Evolutionary conservation across 768 basidiomycete species (phyloP).

Genomic region (Collybiopsis luxurians): DNA sequence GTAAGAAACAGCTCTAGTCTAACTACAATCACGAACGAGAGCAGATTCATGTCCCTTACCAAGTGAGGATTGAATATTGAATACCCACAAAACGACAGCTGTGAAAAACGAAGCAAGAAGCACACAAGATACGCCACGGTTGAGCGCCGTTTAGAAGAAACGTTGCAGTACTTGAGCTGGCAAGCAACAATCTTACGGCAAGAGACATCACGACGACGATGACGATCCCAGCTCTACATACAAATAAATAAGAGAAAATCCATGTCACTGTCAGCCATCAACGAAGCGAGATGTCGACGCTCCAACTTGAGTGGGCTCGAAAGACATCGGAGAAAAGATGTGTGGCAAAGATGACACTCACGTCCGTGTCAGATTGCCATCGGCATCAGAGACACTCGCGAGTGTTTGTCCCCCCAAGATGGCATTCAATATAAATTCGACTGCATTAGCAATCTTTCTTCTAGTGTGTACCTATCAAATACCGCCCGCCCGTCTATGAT

Average conservation of each 20-base stretch:
- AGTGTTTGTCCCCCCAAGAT: slow-evolving; percentile 66
- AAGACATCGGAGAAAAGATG: no score
- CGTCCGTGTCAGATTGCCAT: slow-evolving; percentile 42
- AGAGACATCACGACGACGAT: slow-evolving; percentile 71
- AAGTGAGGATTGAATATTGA: slow-evolving; percentile 43
- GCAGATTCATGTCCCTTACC: slow-evolving; percentile 23
- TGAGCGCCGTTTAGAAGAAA: slow-evolving; percentile 7
- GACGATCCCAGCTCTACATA: slow-evolving; percentile 67
- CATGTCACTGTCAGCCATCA: no score
- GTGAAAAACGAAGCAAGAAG: no score
- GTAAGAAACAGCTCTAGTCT: not conserved
- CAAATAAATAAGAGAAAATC: not conserved
- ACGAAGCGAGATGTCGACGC: no score
- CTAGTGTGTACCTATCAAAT: not conserved
- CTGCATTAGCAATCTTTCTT: no score
- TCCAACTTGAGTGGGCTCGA: no score
- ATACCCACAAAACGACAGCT: slow-evolving; percentile 62
- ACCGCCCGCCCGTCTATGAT: not conserved
- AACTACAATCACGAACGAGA: not conserved
- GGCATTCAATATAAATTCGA: slow-evolving; percentile 53
- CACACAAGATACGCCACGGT: no score
- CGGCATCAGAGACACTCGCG: slow-evolving; percentile 38
- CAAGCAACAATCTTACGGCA: slow-evolving; percentile 43
- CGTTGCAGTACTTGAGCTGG: no score
- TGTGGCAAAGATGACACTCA: no score